These are phyloP conservation scores for Phytophthora podocarpi DNA, from an alignment of 352 stramenopile genomes.

Conservation along the genomic window DNA sequence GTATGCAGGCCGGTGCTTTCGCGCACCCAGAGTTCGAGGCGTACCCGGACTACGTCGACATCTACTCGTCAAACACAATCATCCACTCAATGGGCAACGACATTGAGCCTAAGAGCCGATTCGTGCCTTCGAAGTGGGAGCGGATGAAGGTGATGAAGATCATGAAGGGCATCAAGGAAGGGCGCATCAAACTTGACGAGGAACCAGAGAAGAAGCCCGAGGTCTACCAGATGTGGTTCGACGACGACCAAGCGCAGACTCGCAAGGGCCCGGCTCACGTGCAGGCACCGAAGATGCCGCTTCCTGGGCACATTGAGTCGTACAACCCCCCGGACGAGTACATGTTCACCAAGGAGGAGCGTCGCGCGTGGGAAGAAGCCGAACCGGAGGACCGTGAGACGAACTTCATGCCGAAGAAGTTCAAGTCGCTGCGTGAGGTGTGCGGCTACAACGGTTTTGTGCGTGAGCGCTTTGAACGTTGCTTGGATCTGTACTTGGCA, in stretches of 20 bases:
- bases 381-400: conserved; percentile 96
- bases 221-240: conserved; percentile 93
- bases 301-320: conserved; percentile 97
- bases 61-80: conserved; percentile 89
- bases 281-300: conserved; percentile 96
- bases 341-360: conserved; percentile 96
- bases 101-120: conserved; percentile 92
- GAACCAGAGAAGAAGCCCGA: conserved; percentile 93
- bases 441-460: conserved; percentile 97
- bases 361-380: conserved; percentile 94
- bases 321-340: conserved; percentile 99
- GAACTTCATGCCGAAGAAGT: conserved; percentile 98
- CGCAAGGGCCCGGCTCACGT: conserved; percentile 96
- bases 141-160: conserved; percentile 98
- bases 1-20: conserved; percentile 94
- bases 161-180: conserved; percentile 96
- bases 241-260: conserved; percentile 88
- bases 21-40: conserved; percentile 93
- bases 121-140: conserved; percentile 97
- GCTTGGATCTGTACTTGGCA: conserved; percentile 99
- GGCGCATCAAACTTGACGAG: conserved; percentile 92
- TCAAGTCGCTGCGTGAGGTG: conserved; percentile 96
- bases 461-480: conserved; percentile 99
- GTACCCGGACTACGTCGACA: conserved; percentile 91
- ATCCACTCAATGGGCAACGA: conserved; percentile 90